phyloP scores from a whole-genome alignment of 176 grass and related monocot species.

The Alloteropsis semialata region DNA sequence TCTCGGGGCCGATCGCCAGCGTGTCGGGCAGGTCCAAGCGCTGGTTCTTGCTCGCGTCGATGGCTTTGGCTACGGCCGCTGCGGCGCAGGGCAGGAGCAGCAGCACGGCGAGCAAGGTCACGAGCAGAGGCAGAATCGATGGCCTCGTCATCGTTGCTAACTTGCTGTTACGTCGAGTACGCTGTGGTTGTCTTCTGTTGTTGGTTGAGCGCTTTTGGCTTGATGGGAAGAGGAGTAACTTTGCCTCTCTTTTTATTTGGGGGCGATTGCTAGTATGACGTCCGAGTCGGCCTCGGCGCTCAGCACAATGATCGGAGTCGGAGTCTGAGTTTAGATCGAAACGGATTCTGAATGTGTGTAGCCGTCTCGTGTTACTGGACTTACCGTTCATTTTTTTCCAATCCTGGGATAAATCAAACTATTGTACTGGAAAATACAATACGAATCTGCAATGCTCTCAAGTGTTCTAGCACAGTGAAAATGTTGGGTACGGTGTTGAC shows the following conservation, averaged over 20 bases:
- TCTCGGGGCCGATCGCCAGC: slow-evolving; percentile 27
- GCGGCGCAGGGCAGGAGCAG: not conserved
- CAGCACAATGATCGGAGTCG: not conserved
- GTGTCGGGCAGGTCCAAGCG: not conserved
- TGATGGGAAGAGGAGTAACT: not conserved
- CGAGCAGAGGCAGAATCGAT: not conserved
- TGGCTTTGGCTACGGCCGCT: not conserved
- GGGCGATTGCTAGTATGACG: not conserved
- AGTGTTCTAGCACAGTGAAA: no score
- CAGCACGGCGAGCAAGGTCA: not conserved
- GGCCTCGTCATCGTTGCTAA: no score
- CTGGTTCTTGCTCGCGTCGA: not conserved
- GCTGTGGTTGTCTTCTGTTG: no score
- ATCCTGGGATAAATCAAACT: no score
- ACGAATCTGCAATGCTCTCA: no score
- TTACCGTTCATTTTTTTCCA: no score
- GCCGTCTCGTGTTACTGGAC: no score
- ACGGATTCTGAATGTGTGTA: no score
- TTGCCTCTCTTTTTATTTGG: not conserved
- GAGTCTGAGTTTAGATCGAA: not conserved
- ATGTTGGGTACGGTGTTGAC: no score
- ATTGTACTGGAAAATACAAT: no score
- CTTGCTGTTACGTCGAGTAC: no score
- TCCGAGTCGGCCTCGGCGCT: not conserved
- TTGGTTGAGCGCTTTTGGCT: not conserved